Conservation (phyloP, 345 rosid genomes). For the Eucalyptus globulus region DNA sequence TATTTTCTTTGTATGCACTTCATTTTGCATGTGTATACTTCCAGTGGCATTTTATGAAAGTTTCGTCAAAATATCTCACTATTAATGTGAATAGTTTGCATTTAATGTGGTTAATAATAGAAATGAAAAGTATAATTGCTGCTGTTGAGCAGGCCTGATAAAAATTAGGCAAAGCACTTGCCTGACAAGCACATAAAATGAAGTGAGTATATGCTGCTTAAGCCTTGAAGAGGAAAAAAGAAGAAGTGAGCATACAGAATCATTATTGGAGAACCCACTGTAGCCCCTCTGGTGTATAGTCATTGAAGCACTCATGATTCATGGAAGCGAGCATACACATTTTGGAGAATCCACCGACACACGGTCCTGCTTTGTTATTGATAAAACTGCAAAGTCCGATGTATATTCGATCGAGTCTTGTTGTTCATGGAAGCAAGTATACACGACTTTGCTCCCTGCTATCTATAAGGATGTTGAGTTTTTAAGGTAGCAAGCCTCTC, state of each 20-base stretch:
- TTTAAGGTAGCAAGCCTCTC: not conserved
- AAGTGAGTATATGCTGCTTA: not conserved
- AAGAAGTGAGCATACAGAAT: not conserved
- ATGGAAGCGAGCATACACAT: not conserved
- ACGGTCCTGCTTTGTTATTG: not conserved
- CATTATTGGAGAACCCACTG: not conserved
- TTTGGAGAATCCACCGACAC: not conserved
- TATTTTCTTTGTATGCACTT: not conserved
- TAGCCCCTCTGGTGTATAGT: not conserved
- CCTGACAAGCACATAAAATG: not conserved
- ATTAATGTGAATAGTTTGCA: not conserved
- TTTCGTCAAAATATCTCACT: not conserved
- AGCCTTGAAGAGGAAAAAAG: not conserved
- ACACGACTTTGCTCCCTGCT: not conserved
- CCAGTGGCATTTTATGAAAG: not conserved
- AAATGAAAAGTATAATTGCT: not conserved
- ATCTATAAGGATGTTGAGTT: not conserved
- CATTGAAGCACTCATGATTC: not conserved
- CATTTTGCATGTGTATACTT: not conserved
- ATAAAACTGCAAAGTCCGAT: not conserved
- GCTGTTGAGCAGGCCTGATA: not conserved
- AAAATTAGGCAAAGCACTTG: not conserved
- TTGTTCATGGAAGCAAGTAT: not conserved
- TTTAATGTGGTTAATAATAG: not conserved
- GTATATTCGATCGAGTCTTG: not conserved